These are phyloP conservation scores for Lodderomyces oxycetoniae DNA, from an alignment of 1,139 yeast genomes.

Conservation along the genomic window DNA sequence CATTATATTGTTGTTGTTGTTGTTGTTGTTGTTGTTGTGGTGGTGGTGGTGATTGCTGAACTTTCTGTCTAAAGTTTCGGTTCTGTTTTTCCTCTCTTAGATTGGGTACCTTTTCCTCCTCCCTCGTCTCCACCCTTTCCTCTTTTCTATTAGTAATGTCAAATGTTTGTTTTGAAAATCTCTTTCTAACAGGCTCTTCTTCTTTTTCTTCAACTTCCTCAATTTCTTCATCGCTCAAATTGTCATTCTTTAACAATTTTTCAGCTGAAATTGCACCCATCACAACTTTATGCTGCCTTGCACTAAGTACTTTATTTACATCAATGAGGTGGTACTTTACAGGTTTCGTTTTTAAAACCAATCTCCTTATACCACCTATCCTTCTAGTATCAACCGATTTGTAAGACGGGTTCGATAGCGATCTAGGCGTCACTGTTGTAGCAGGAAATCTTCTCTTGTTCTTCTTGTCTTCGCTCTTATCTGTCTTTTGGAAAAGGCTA, in stretches of 20 bases:
- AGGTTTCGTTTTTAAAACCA: slow-evolving; percentile 41
- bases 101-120: background rate
- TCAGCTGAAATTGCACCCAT: slow-evolving; percentile 18
- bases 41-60: too few species aligned
- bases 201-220: slow-evolving; percentile 19
- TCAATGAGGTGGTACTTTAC: slow-evolving; percentile 40
- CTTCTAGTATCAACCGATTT: slow-evolving; percentile 16
- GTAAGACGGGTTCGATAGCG: slow-evolving; percentile 13
- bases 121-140: background rate
- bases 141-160: background rate
- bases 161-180: slow-evolving; percentile 1
- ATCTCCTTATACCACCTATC: slow-evolving; percentile 26
- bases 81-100: background rate
- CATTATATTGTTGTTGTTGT: slow-evolving; percentile 24
- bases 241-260: slow-evolving; percentile 16
- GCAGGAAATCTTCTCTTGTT: background rate
- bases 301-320: slow-evolving; percentile 38
- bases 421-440: slow-evolving; percentile 12
- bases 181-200: slow-evolving; percentile 15
- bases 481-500: slow-evolving; percentile 2
- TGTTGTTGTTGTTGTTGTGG: slow-evolving; percentile 1
- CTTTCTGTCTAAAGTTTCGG: too few species aligned
- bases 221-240: slow-evolving; percentile 13
- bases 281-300: slow-evolving; percentile 31
- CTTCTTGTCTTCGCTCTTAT: background rate